Conservation (phyloP, 1,139 yeast genomes). For the Pichia sp. region DNA sequence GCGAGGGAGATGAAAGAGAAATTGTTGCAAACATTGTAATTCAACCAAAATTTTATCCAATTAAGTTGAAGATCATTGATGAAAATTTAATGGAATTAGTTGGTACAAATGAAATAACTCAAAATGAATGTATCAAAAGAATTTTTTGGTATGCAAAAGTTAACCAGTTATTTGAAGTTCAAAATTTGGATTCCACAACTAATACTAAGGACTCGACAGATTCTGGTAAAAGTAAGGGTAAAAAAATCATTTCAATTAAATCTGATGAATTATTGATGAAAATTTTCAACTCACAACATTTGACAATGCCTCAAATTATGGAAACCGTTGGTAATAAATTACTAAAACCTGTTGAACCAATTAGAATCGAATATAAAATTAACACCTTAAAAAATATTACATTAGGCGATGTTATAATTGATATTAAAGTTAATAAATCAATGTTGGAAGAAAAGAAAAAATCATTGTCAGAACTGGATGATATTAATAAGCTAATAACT, state of each 20-base stretch:
- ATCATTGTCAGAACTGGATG: constrained; percentile 24
- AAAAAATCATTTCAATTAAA: constrained; percentile 39
- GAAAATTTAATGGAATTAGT: constrained; percentile 58
- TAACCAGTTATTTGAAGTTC: constrained; percentile 46
- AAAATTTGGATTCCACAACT: constrained; percentile 33
- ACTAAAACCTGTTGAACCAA: constrained; percentile 69
- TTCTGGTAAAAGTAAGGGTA: constrained; percentile 17
- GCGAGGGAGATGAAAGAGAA: constrained; percentile 35
- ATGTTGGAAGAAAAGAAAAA: constrained; percentile 22
- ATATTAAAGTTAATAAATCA: constrained; percentile 47
- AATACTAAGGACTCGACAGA: background rate
- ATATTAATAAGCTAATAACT: constrained; percentile 31
- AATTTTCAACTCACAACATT: constrained; percentile 46
- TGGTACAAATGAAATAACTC: constrained; percentile 73
- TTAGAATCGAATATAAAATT: constrained; percentile 65
- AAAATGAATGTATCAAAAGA: constrained; percentile 78
- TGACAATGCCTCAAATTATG: constrained; percentile 69
- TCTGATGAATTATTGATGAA: constrained; percentile 62
- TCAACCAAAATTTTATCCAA: constrained; percentile 68
- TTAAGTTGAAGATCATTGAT: constrained; percentile 56
- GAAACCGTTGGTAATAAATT: constrained; percentile 60
- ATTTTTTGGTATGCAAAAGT: constrained; percentile 85
- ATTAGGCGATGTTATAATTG: constrained; percentile 74
- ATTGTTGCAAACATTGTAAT: constrained; percentile 67
- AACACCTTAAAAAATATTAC: constrained; percentile 72